Conservation (phyloP, 495 filamentous ascomycete species). For the Podospora pseudocomata region DNA sequence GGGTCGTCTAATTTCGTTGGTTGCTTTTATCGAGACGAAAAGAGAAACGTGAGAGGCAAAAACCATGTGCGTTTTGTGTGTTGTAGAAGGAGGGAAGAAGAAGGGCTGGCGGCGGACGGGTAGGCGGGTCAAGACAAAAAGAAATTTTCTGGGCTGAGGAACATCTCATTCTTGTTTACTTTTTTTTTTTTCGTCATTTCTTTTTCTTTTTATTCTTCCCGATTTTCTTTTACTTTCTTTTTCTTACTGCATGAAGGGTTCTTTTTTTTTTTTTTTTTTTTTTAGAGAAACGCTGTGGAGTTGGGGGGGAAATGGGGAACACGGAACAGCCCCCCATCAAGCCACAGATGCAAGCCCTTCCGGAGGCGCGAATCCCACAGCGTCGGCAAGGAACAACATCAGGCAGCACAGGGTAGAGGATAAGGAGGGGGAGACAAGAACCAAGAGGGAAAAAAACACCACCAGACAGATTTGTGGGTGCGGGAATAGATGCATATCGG, state of each 20-base stretch:
- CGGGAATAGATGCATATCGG: not conserved
- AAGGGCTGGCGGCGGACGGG: not conserved
- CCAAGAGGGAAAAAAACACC: not conserved
- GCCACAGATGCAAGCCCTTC: conserved; percentile 2
- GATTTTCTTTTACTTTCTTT: not conserved
- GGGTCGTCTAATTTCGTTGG: not conserved
- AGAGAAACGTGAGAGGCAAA: not conserved
- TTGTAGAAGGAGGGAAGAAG: not conserved
- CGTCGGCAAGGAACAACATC: not conserved
- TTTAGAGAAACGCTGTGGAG: not conserved
- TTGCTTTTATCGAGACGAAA: not conserved
- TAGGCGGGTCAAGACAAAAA: not conserved
- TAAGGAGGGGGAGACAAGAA: not conserved
- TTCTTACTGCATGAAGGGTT: conserved; percentile 3
- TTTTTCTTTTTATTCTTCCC: not conserved
- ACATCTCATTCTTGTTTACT: not conserved
- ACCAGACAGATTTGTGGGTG: not conserved
- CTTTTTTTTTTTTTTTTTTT: no score
- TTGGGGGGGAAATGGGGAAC: conserved; percentile 4
- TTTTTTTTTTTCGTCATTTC: not conserved
- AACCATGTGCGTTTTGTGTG: not conserved
- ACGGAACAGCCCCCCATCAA: not conserved
- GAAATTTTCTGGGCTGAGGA: not conserved
- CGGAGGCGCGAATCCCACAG: not conserved
- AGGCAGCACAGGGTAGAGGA: not conserved